Base-by-base conservation (phyloP, 129 eudicot genomes). In the Saposhnikovia divaricata region DNA sequence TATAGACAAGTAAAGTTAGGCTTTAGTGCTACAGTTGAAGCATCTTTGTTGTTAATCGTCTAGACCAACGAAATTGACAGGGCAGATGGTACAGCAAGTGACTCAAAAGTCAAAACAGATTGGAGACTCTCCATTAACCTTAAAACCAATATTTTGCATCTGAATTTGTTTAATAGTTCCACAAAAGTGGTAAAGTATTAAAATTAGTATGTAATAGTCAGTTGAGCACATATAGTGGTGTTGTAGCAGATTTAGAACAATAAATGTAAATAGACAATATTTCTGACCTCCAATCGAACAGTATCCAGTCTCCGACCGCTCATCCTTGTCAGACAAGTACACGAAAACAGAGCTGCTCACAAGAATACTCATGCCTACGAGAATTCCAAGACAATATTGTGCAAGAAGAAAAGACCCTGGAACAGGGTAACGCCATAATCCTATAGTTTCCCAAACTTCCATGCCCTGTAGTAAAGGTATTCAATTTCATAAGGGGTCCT, bases 391-490 rank as follows among this genome's bases (percentile, higher is more conserved):
- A 83, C 88, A 83, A 78, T 82, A 87, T 31, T 87, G 90, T 45
- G 90, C 88, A 39, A 87, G 90, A 57, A 87, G 72, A 78, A 85
- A 87, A 39, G 78, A 83, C 75, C 90, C 90, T n/a, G 90, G 90
- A 75, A 87, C 80, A 43, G 90, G 83, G 82, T 87, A 87, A 85
- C 81, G 88, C 90, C 90, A 87, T 79, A 87, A 78, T 16, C 90
- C 90, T 57, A 85, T 77, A 85, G 84, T 82, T 85, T 85, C 90
- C 90, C 90, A 87, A 39, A 85, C 83, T 63, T 83, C 88, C 85
- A 85, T 85, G 76, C 82, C 90, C 90, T 87, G 88, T 45, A 76
- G 70, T 66, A 45, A 78, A 79, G 77, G 31, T 61, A 57, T 31
- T 43, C 28, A 31, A 31, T 75, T 46, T 61, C 18, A 69, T 42